phyloP scores from a whole-genome alignment of 805 yeast species.

The Hanseniaspora clermontiae region DNA sequence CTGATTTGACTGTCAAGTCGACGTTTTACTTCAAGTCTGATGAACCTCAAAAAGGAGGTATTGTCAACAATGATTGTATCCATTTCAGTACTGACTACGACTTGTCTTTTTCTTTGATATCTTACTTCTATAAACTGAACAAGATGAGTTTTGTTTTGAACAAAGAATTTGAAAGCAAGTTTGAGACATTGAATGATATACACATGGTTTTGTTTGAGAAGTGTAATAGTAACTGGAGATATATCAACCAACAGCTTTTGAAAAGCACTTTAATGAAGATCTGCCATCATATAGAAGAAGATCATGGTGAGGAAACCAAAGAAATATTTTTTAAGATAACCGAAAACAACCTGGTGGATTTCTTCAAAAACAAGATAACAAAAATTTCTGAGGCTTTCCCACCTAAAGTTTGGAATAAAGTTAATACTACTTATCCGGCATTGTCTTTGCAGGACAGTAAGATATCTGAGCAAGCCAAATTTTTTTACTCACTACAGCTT shows the following conservation, averaged over 20 bases:
- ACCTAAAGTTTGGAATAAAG: neutral
- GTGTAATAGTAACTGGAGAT: neutral
- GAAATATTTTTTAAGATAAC: constrained; percentile 6
- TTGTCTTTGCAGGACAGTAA: neutral
- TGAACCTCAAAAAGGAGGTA: constrained; percentile 4
- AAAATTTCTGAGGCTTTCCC: neutral
- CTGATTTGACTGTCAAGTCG: neutral
- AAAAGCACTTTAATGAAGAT: constrained; percentile 3
- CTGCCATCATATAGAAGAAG: constrained; percentile 4
- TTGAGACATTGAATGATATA: constrained; percentile 5
- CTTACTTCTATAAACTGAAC: neutral
- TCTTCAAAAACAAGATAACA: neutral
- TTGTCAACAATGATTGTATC: neutral
- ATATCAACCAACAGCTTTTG: neutral
- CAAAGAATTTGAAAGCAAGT: neutral
- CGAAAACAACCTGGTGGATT: neutral
- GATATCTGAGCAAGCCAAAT: neutral
- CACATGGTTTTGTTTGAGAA: constrained; percentile 3
- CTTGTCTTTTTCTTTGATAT: constrained; percentile 1
- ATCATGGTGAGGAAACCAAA: neutral
- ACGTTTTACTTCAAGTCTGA: neutral
- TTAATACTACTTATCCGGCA: neutral
- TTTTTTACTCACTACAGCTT: constrained; percentile 1
- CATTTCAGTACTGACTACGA: constrained; percentile 5
- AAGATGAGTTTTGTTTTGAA: neutral